phyloP scores from a whole-genome alignment of 2,329 filamentous ascomycete species.

The Pyricularia sp. region DNA sequence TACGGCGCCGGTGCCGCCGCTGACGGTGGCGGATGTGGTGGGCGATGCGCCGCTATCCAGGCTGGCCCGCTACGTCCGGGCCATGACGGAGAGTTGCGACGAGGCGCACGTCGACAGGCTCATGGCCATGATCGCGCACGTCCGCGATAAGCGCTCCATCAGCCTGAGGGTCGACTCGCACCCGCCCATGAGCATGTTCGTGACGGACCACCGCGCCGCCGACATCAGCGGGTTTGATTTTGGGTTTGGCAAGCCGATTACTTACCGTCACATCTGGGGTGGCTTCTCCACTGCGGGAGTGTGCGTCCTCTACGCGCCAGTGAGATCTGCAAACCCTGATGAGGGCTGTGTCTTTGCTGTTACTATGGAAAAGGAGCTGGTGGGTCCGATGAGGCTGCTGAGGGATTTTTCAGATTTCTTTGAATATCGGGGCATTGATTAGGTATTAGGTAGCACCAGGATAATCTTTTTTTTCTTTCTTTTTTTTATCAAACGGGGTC shows the following conservation, averaged over 20 bases:
- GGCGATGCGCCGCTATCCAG: slow-evolving; percentile 21
- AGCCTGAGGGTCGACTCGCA: slow-evolving; percentile 22
- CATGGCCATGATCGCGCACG: slow-evolving; percentile 20
- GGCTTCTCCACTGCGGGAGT: neutral
- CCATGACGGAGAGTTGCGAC: slow-evolving; percentile 23
- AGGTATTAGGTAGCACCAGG: too few relatives aligned
- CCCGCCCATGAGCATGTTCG: slow-evolving; percentile 24
- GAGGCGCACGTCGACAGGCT: slow-evolving; percentile 19
- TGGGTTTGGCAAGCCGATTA: slow-evolving; percentile 23
- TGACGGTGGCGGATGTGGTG: slow-evolving; percentile 22
- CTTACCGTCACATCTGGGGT: slow-evolving; percentile 22
- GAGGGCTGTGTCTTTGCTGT: too few relatives aligned
- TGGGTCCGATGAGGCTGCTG: too few relatives aligned
- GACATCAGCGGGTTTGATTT: slow-evolving; percentile 21
- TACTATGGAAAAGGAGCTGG: too few relatives aligned
- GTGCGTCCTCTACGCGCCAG: too few relatives aligned
- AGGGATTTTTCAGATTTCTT: too few relatives aligned
- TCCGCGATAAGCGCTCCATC: slow-evolving; percentile 26
- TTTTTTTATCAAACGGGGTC: too few relatives aligned
- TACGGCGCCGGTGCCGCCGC: slow-evolving; percentile 14
- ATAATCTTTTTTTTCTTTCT: too few relatives aligned
- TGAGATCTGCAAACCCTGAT: too few relatives aligned
- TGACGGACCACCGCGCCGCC: slow-evolving; percentile 25
- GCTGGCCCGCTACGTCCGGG: slow-evolving; percentile 26
- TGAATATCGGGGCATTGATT: too few relatives aligned